Base-by-base conservation (phyloP, 139 green algal genomes). In the Diplosphaera chodatii region DNA sequence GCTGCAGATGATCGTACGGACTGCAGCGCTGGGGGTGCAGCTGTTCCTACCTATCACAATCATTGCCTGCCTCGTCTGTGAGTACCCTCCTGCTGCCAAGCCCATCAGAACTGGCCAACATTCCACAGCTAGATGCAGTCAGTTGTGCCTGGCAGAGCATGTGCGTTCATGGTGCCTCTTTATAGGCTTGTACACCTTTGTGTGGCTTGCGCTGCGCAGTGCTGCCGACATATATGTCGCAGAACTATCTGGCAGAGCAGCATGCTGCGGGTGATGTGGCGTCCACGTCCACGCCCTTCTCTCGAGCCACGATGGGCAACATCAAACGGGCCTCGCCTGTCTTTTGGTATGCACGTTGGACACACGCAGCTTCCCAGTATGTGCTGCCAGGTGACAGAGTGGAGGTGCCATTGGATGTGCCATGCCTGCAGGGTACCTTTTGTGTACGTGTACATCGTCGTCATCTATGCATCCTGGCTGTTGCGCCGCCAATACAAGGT, bases 31-130 rank as follows among this genome's bases (percentile, higher is more conserved):
- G 28, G 75, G 69, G 32, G 70, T 80, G 25, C 75, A 80, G 64
- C 75, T 88, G 21, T 73, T 88, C 20, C 28, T 81, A 20, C 82
- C 82, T 32, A 64, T 88, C 32, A 83, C 80, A 5, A 34, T 88
- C 1, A 4, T 71, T 3, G 74, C 63, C 27, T 66, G 40, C 18
- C 65, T 34, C 16, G 25, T 73, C 27, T 74, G 65, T 76, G 40
- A 67, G 75, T 68, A n/a, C n/a, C n/a, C n/a, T n/a, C n/a, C n/a
- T n/a, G n/a, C n/a, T n/a, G n/a, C n/a, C n/a, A n/a, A n/a, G n/a
- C n/a, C n/a, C n/a, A n/a, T n/a, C n/a, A n/a, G n/a, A n/a, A n/a
- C n/a, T n/a, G n/a, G n/a, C n/a, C n/a, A n/a, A n/a, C n/a, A n/a
- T n/a, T n/a, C n/a, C n/a, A n/a, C n/a, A n/a, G n/a, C n/a, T n/a